These are phyloP conservation scores for Eudorina sp. DNA, from an alignment of 139 green algal genomes.

Conservation along the genomic window DNA sequence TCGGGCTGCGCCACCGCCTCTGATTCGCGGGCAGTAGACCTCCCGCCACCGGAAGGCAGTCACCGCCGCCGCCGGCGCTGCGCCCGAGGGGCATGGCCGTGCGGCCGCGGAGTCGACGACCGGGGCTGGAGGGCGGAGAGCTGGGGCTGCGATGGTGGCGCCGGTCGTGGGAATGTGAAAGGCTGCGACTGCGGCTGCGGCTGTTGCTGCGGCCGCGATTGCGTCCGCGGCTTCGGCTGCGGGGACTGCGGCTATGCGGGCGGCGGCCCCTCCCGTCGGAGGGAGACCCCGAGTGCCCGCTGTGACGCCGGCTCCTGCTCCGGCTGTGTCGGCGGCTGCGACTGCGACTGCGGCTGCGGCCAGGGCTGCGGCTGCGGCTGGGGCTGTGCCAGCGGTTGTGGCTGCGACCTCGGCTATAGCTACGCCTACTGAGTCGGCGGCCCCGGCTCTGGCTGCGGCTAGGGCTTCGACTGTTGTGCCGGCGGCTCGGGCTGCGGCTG, in stretches of 20 bases:
- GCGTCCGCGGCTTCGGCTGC: background rate
- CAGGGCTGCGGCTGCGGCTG: background rate
- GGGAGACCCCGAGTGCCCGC: background rate
- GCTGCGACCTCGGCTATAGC: background rate
- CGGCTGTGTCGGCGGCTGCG: background rate
- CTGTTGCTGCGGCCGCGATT: background rate
- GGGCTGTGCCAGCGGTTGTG: background rate
- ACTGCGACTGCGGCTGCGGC: background rate
- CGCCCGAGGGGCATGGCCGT: background rate
- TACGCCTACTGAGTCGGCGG: background rate
- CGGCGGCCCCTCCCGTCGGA: background rate
- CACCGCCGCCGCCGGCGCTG: background rate
- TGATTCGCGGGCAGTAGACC: background rate
- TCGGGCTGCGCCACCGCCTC: conserved; percentile 39
- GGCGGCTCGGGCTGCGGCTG: background rate
- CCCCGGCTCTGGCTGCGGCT: background rate
- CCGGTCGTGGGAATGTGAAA: background rate
- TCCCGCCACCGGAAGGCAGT: background rate
- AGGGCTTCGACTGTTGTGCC: too few relatives aligned
- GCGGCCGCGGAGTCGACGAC: background rate
- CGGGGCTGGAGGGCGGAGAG: background rate
- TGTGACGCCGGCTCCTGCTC: background rate
- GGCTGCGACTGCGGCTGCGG: background rate
- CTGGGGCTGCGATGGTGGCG: background rate
- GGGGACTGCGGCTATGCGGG: background rate